phyloP scores from a whole-genome alignment of 345 rosid genomes.

The Laguncularia racemosa region DNA sequence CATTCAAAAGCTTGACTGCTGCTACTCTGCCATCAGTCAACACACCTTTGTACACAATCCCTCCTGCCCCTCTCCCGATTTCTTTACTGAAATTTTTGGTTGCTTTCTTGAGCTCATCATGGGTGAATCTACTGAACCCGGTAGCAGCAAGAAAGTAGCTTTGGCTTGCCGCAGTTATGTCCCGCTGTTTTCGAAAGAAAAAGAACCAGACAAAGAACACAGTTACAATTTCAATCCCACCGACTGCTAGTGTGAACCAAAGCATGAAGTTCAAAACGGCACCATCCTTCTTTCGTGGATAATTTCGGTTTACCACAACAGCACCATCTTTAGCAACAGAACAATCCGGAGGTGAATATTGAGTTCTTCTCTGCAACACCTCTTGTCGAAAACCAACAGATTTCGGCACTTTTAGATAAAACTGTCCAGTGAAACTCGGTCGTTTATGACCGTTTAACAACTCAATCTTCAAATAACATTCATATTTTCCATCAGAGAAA shows the following conservation, averaged over 20 bases:
- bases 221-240: too few species aligned
- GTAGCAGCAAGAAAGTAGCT: too few species aligned
- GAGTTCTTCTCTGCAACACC: conserved; percentile 4
- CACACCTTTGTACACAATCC: too few species aligned
- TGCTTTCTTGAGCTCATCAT: too few species aligned
- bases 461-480: conserved; percentile 15
- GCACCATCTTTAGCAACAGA: background rate
- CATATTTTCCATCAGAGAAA: background rate
- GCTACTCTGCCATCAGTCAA: too few species aligned
- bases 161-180: too few species aligned
- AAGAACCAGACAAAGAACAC: too few species aligned
- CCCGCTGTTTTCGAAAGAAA: too few species aligned
- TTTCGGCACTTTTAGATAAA: conserved; percentile 19
- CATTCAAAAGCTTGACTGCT: too few species aligned
- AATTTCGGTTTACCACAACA: conserved; percentile 17
- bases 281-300: background rate
- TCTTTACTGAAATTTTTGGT: too few species aligned
- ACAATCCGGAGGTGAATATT: background rate
- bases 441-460: conserved; percentile 16
- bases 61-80: too few species aligned
- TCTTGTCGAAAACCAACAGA: conserved; percentile 1
- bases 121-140: too few species aligned
- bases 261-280: conserved; percentile 14
- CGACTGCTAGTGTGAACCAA: conserved; percentile 2
- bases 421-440: conserved; percentile 9